Evolutionary conservation across 169 alveolate genomes (phyloP), one percentile per base, ranked within the genome.

Genomic region (Babesia ovata): DNA sequence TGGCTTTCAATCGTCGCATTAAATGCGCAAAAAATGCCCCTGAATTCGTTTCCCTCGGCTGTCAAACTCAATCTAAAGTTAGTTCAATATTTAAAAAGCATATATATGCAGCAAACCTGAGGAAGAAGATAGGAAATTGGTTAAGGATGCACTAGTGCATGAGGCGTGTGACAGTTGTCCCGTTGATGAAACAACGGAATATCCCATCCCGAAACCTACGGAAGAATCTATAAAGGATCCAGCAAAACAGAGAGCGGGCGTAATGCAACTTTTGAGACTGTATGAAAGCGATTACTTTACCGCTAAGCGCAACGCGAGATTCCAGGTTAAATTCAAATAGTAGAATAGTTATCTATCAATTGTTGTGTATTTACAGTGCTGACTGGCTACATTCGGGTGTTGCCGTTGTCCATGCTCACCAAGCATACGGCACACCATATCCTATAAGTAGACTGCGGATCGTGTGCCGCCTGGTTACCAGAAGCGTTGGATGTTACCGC

Each of bases 1-100:
- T 83, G 90, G 90, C 57, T 63, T 19, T 39, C 86, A 17, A 75
- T 83, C 17, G 70, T 74, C 0, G 70, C 45, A 4, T 77, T 82
- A 10, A 83, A 74, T 45, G 28, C 56, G 9, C 70, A 65, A 33
- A 59, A 61, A n/a, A 83, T 83, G 90, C 86, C 90, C 17, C 76
- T 83, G 13, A 83, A 83, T 71, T 36, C 85, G 59, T 83, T 83
- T 67, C 73, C 86, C 9, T 73, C 86, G 0, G 44, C 77, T 36
- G 62, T 56, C 0, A 70, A 69, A 24, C 26, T 83, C n/a, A 56
- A 56, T 21, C 83, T 83, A 19, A 75, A 29, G 90, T 83, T 57
- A 12, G 71, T 39, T 28, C 0, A 53, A 21, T 26, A 22, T 67
- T 28, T 33, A 29, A 14, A 17, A 24, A 16, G 28, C 24, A 54